phyloP scores from a whole-genome alignment of 2,329 filamentous ascomycete genomes.

The Juglanconis oblonga region DNA sequence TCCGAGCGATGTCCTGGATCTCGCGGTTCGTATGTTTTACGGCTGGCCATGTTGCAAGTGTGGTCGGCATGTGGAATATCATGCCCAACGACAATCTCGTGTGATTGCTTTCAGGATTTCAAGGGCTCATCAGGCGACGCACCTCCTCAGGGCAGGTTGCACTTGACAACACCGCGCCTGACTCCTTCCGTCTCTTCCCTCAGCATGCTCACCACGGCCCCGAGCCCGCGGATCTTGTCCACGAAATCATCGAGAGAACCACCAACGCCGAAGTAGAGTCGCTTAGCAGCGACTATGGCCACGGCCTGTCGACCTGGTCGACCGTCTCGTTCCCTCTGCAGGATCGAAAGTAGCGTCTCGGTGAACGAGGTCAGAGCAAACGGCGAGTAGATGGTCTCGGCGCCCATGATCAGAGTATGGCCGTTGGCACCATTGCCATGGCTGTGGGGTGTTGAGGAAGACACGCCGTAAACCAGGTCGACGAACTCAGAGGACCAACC shows the following conservation, averaged over 20 bases:
- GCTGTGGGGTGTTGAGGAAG: neutral
- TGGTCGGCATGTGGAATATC: neutral
- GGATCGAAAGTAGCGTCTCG: conserved; percentile 59
- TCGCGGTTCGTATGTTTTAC: neutral
- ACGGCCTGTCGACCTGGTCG: conserved; percentile 44
- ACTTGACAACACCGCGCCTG: conserved; percentile 57
- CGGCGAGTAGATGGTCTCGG: conserved; percentile 82
- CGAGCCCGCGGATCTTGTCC: conserved; percentile 45
- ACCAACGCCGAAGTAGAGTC: conserved; percentile 80
- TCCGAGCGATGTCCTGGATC: neutral
- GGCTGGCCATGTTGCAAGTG: neutral
- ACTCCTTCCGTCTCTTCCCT: conserved; percentile 61
- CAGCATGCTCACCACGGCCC: conserved; percentile 46
- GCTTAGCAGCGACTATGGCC: conserved; percentile 72
- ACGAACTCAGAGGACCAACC: conserved; percentile 69
- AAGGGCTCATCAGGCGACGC: neutral
- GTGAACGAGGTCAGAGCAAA: conserved; percentile 68
- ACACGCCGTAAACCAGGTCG: conserved; percentile 46
- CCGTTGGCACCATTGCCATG: conserved; percentile 11
- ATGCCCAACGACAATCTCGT: neutral
- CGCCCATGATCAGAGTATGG: conserved; percentile 61
- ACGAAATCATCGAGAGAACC: conserved; percentile 77
- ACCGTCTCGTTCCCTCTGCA: conserved; percentile 44
- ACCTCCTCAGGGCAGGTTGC: conserved; percentile 32
- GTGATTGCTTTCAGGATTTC: neutral